These are phyloP conservation scores for Pochonia chlamydosporia DNA, from an alignment of 2,329 filamentous ascomycete genomes.

Conservation along the genomic window DNA sequence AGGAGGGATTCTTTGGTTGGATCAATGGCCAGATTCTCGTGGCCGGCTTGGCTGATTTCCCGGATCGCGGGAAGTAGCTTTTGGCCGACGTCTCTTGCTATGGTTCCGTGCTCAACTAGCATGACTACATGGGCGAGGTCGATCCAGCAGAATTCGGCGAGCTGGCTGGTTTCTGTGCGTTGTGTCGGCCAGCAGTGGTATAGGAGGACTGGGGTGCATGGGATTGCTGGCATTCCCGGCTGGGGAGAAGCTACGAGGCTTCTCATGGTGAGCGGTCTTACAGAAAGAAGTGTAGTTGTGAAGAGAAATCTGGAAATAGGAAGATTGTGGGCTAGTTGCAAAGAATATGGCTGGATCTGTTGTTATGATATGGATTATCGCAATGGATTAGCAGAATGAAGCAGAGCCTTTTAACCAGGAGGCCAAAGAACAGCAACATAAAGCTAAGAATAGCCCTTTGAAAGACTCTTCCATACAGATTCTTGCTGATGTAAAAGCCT, in stretches of 20 bases:
- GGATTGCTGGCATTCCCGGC: neutral
- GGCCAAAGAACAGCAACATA: too few species aligned
- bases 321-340: too few species aligned
- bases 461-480: too few species aligned
- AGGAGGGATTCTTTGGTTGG: neutral
- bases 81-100: neutral
- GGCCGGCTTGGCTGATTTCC: neutral
- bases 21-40: conserved; percentile 1
- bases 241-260: neutral
- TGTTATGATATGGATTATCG: too few species aligned
- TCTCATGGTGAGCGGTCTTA: conserved; percentile 1
- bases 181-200: conserved; percentile 12
- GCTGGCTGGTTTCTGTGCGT: conserved; percentile 9
- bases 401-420: too few species aligned
- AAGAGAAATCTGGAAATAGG: too few species aligned
- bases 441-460: too few species aligned
- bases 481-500: too few species aligned
- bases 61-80: neutral
- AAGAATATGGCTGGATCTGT: too few species aligned
- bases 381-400: too few species aligned
- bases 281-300: too few species aligned
- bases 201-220: neutral
- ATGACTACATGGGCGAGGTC: conserved; percentile 12
- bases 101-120: conserved; percentile 9
- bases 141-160: conserved; percentile 11